These are phyloP conservation scores for Phytophthora pini DNA, from an alignment of 352 stramenopile genomes.

Conservation along the genomic window DNA sequence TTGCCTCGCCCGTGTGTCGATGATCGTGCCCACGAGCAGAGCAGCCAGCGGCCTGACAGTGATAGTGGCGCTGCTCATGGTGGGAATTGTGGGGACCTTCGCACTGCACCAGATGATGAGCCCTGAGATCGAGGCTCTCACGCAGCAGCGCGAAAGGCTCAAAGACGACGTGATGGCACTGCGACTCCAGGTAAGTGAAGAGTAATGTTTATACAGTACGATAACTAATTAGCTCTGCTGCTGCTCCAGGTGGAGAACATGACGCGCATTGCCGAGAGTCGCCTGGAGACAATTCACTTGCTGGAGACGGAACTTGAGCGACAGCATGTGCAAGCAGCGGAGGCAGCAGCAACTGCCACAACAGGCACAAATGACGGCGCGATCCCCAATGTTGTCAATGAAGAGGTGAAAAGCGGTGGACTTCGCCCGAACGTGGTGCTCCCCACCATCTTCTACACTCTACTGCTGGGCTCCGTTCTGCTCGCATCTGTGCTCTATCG, in stretches of 20 bases:
- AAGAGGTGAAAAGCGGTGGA: slow-evolving; percentile 20
- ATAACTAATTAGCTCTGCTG: slow-evolving; percentile 16
- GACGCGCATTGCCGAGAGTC: slow-evolving; percentile 68
- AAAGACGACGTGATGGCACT: slow-evolving; percentile 57
- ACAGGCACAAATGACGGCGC: slow-evolving; percentile 11
- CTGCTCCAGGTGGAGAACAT: slow-evolving; percentile 63
- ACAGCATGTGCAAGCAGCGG: slow-evolving; percentile 58
- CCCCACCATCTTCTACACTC: slow-evolving; percentile 61
- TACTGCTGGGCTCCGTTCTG: slow-evolving; percentile 52
- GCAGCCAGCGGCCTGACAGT: slow-evolving; percentile 50
- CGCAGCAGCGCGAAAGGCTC: slow-evolving; percentile 62
- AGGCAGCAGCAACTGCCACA: slow-evolving; percentile 33
- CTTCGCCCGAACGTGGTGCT: slow-evolving; percentile 42
- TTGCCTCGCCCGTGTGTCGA: slow-evolving; percentile 37
- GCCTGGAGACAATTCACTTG: slow-evolving; percentile 73
- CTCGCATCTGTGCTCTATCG: slow-evolving; percentile 56
- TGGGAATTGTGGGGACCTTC: slow-evolving; percentile 69
- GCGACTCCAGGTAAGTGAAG: slow-evolving; percentile 47
- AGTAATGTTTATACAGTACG: neutral
- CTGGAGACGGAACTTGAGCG: slow-evolving; percentile 76
- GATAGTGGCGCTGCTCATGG: slow-evolving; percentile 60
- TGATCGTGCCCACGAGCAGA: slow-evolving; percentile 36
- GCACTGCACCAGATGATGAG: slow-evolving; percentile 81
- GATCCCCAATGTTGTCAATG: slow-evolving; percentile 11
- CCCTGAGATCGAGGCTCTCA: slow-evolving; percentile 73